A percentile compares a stretch with the other conserved stretches of the same genome.
Conservation (phyloP, 148 eudicot genomes). For the Pouteria glomerata region DNA sequence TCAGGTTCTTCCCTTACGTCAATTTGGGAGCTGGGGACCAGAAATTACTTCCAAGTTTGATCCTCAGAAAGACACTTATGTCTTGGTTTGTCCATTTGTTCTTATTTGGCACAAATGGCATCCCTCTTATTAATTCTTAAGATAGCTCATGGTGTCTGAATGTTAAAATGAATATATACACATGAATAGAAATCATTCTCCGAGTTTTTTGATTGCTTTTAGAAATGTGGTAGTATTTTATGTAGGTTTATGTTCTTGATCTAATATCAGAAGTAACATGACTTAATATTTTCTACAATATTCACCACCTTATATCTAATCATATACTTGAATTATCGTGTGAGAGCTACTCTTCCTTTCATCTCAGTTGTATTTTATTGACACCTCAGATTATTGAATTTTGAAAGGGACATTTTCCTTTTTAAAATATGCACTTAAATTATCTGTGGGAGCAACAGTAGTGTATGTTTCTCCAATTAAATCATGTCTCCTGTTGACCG, state of each 20-base stretch:
- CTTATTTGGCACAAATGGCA: background rate
- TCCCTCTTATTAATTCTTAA: background rate
- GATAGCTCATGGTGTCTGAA: background rate
- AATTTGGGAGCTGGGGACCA: slow-evolving; percentile 91
- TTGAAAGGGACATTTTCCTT: too few relatives aligned
- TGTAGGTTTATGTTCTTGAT: background rate
- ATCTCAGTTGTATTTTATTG: background rate
- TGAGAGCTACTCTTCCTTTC: background rate
- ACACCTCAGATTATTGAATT: background rate
- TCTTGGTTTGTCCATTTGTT: slow-evolving; percentile 50
- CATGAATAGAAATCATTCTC: background rate
- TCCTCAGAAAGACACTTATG: slow-evolving; percentile 78
- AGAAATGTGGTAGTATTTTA: background rate
- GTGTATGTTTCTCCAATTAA: too few relatives aligned
- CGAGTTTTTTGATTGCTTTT: background rate
- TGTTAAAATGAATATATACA: background rate
- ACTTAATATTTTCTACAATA: background rate
- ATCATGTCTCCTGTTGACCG: background rate
- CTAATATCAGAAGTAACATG: background rate
- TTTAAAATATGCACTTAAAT: too few relatives aligned
- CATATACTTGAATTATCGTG: background rate
- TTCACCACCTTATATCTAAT: background rate
- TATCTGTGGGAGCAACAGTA: too few relatives aligned
- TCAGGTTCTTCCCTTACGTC: slow-evolving; percentile 83
- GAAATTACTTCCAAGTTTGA: slow-evolving; percentile 76